Evolutionary conservation across 768 basidiomycete genomes (phyloP).

Genomic region (Exsudoporus frostii): DNA sequence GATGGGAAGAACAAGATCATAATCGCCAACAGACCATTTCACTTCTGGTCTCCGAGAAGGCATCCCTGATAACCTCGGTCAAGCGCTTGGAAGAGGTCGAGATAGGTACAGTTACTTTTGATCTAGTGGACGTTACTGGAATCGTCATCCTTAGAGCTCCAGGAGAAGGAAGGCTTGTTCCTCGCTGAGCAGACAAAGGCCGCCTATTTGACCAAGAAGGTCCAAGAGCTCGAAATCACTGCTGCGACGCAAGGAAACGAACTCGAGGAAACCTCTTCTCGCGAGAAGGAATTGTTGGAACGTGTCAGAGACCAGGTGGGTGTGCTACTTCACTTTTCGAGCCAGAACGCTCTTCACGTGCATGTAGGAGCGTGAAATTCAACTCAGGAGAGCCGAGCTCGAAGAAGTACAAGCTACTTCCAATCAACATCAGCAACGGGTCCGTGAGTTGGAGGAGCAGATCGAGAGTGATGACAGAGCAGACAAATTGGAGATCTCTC

Average conservation of each 20-base stretch:
- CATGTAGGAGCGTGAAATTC: conserved; percentile 69
- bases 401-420: conserved; percentile 52
- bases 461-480: conserved; percentile 81
- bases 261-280: conserved; percentile 35
- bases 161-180: conserved; percentile 40
- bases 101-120: conserved; percentile 44
- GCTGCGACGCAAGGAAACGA: conserved; percentile 39
- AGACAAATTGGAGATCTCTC: conserved; percentile 65
- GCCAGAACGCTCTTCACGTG: background rate
- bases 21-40: conserved; percentile 74
- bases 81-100: conserved; percentile 60
- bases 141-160: conserved; percentile 36
- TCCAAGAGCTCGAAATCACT: conserved; percentile 42
- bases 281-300: conserved; percentile 51
- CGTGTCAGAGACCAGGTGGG: conserved; percentile 32
- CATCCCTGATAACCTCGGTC: conserved; percentile 53
- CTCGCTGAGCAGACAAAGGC: conserved; percentile 42
- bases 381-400: conserved; percentile 53
- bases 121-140: background rate
- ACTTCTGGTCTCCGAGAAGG: conserved; percentile 73
- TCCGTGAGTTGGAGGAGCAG: conserved; percentile 76
- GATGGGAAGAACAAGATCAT: conserved; percentile 36
- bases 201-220: conserved; percentile 38
- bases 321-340: background rate
- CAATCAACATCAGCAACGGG: conserved; percentile 51